These are phyloP conservation scores for Atalantia buxifolia DNA, from an alignment of 345 rosid species.

Conservation along the genomic window DNA sequence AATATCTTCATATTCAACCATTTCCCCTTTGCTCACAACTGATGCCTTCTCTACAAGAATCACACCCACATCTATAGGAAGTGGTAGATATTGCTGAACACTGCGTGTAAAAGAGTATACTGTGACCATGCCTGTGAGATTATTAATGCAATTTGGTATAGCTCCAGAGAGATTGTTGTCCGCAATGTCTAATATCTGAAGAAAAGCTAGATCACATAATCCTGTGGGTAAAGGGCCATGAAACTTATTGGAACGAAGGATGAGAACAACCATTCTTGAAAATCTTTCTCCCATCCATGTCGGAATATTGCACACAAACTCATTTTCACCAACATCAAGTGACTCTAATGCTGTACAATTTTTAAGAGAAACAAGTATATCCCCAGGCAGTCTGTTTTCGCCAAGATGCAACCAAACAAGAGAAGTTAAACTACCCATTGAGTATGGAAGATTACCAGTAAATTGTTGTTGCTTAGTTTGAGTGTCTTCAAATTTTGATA, in stretches of 20 bases:
- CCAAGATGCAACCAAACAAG: background rate
- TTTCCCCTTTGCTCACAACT: background rate
- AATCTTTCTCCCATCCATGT: background rate
- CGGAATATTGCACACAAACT: background rate
- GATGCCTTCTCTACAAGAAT: background rate
- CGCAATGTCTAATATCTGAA: slow-evolving; percentile 10
- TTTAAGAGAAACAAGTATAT: background rate
- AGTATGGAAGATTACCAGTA: too few relatives aligned
- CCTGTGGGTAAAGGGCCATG: background rate
- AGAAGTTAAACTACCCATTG: too few relatives aligned
- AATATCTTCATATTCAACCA: background rate
- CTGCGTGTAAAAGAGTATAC: background rate
- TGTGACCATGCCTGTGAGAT: background rate
- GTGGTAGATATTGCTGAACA: background rate
- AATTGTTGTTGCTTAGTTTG: too few relatives aligned
- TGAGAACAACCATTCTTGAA: too few relatives aligned
- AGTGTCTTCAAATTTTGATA: too few relatives aligned
- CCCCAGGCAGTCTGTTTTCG: background rate
- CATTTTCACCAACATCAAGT: too few relatives aligned
- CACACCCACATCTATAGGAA: background rate
- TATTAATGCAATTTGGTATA: slow-evolving; percentile 11
- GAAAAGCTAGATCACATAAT: background rate
- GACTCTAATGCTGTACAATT: too few relatives aligned
- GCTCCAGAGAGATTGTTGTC: slow-evolving; percentile 1
- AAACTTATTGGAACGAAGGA: background rate